These are phyloP conservation scores for Tephrocybe sp. DNA, from an alignment of 768 basidiomycete species.

Conservation along the genomic window DNA sequence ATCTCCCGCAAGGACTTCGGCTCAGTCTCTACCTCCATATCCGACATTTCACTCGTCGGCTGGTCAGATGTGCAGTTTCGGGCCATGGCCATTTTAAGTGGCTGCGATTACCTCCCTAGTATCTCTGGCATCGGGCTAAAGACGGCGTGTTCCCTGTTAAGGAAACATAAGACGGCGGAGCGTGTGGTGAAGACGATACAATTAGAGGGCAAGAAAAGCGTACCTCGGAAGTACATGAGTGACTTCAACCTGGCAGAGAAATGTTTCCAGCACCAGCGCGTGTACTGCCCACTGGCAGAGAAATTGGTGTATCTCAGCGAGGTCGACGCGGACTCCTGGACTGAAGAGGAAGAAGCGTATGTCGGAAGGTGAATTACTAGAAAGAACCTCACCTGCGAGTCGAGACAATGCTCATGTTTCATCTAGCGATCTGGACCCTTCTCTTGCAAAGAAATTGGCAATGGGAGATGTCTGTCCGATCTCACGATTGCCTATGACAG, in stretches of 20 bases:
- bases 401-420: constrained; percentile 10
- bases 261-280: constrained; percentile 91
- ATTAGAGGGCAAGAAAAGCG: constrained; percentile 80
- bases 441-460: constrained; percentile 66
- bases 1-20: constrained; percentile 73
- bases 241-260: constrained; percentile 83
- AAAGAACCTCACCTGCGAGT: not conserved
- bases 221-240: constrained; percentile 76
- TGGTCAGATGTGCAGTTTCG: constrained; percentile 93
- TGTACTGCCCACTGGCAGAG: constrained; percentile 75
- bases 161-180: constrained; percentile 85
- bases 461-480: constrained; percentile 72
- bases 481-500: constrained; percentile 66
- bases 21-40: constrained; percentile 43
- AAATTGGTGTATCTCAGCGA: constrained; percentile 71
- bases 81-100: constrained; percentile 90
- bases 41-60: constrained; percentile 74
- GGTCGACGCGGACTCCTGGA: constrained; percentile 56
- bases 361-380: constrained; percentile 59
- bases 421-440: constrained; percentile 60
- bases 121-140: constrained; percentile 92
- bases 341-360: constrained; percentile 64
- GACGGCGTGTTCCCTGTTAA: constrained; percentile 81
- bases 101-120: constrained; percentile 91
- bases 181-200: constrained; percentile 75